These are phyloP conservation scores for Ganoderma sp. DNA, from an alignment of 1,284 basidiomycete genomes.

Conservation along the genomic window DNA sequence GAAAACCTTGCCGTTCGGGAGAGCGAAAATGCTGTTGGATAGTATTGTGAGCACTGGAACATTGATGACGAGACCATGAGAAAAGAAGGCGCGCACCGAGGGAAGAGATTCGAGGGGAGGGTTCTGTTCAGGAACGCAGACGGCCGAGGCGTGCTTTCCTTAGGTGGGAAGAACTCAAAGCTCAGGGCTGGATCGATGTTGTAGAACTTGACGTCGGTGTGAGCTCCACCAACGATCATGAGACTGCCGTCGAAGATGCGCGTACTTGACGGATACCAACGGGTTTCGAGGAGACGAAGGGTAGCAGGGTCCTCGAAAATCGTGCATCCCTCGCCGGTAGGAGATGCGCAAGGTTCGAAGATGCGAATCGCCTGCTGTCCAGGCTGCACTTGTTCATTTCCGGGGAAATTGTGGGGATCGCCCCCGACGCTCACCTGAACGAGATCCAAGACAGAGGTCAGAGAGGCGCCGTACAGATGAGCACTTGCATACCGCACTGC, in stretches of 20 bases:
- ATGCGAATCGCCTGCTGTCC: slow-evolving; percentile 42
- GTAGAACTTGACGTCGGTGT: slow-evolving; percentile 45
- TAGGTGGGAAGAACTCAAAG: slow-evolving; percentile 59
- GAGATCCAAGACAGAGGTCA: slow-evolving; percentile 15
- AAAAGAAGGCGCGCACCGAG: slow-evolving; percentile 28
- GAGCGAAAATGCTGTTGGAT: slow-evolving; percentile 30
- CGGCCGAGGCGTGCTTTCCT: slow-evolving; percentile 52
- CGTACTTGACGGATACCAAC: slow-evolving; percentile 53
- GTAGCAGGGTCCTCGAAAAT: slow-evolving; percentile 47
- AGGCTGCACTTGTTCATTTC: slow-evolving; percentile 44
- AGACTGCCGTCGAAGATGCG: slow-evolving; percentile 50
- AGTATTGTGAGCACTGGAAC: slow-evolving; percentile 10
- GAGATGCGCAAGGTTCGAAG: slow-evolving; percentile 45
- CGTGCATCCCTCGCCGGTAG: slow-evolving; percentile 45
- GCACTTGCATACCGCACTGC: slow-evolving; percentile 46
- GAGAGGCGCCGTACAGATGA: background rate
- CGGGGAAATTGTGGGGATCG: slow-evolving; percentile 49
- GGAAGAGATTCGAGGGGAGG: slow-evolving; percentile 38
- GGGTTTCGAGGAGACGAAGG: slow-evolving; percentile 42
- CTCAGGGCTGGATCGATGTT: slow-evolving; percentile 52
- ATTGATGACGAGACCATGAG: background rate
- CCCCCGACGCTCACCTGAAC: slow-evolving; percentile 50
- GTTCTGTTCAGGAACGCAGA: slow-evolving; percentile 50
- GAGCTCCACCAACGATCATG: slow-evolving; percentile 51
- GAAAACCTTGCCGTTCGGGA: slow-evolving; percentile 48